These are phyloP conservation scores for Prototheca stagnorum DNA, from an alignment of 163 green algal species.

Conservation along the genomic window DNA sequence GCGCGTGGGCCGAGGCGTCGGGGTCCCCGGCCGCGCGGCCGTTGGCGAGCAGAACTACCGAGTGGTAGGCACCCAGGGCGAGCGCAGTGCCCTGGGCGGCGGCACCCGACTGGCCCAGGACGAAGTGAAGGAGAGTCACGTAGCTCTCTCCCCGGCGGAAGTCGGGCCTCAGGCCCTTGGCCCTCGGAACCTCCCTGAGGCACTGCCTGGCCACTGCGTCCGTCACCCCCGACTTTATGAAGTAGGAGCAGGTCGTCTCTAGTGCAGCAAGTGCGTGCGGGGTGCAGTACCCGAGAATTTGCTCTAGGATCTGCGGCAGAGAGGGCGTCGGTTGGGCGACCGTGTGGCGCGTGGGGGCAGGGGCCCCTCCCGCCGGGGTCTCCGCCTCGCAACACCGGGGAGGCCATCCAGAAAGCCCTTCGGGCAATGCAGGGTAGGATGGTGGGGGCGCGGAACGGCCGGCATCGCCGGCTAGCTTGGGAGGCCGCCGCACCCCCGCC, in stretches of 20 bases:
- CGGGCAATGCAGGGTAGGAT: too few relatives aligned
- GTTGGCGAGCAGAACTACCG: slow-evolving; percentile 38
- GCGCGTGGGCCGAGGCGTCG: too few relatives aligned
- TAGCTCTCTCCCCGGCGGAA: slow-evolving; percentile 37
- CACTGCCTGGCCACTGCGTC: slow-evolving; percentile 44
- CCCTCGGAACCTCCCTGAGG: slow-evolving; percentile 38
- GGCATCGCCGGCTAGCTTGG: too few relatives aligned
- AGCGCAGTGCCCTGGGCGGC: slow-evolving; percentile 58
- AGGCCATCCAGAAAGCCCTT: too few relatives aligned
- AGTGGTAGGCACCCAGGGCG: slow-evolving; percentile 54
- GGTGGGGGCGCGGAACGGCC: too few relatives aligned
- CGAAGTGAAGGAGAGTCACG: slow-evolving; percentile 47
- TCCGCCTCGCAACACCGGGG: too few relatives aligned
- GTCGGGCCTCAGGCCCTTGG: slow-evolving; percentile 44
- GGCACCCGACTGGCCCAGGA: slow-evolving; percentile 48
- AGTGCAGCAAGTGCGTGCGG: slow-evolving; percentile 42
- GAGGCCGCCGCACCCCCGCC: too few relatives aligned
- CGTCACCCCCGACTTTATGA: slow-evolving; percentile 34
- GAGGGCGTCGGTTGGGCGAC: background rate
- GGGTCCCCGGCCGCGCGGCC: too few relatives aligned
- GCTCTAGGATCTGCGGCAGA: slow-evolving; percentile 40
- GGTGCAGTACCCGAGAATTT: slow-evolving; percentile 41
- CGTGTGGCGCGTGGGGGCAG: too few relatives aligned
- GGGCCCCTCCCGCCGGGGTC: too few relatives aligned
- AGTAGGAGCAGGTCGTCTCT: slow-evolving; percentile 53